These are phyloP conservation scores for Colletotrichum coccodes DNA, from an alignment of 2,329 filamentous ascomycete genomes.

Conservation along the genomic window DNA sequence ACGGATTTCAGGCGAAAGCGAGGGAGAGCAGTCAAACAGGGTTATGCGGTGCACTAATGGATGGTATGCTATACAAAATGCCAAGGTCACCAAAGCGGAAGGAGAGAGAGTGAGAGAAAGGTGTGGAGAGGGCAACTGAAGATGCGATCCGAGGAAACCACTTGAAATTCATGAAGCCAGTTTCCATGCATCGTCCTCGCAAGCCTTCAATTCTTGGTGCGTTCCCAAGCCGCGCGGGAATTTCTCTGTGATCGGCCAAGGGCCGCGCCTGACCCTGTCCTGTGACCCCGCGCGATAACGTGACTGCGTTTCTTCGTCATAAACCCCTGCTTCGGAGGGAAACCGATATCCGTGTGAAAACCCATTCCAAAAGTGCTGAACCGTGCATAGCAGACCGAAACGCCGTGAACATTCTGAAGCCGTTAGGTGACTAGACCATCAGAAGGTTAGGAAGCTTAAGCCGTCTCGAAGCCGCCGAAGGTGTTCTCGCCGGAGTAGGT, in stretches of 20 bases:
- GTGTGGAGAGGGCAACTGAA: constrained; percentile 9
- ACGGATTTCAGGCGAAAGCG: not conserved
- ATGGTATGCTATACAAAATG: constrained; percentile 7
- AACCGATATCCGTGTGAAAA: constrained; percentile 28
- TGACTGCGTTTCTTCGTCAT: constrained; percentile 32
- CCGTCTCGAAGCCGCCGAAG: constrained; percentile 72
- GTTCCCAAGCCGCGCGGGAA: constrained; percentile 25
- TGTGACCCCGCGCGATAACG: constrained; percentile 27
- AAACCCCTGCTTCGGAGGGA: constrained; percentile 17
- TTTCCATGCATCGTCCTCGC: constrained; percentile 23
- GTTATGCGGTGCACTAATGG: not conserved
- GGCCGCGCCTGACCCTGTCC: constrained; percentile 24
- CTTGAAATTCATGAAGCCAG: constrained; percentile 12
- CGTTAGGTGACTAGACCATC: constrained; percentile 14
- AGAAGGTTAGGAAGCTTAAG: constrained; percentile 39
- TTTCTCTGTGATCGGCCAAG: constrained; percentile 9
- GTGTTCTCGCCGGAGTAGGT: constrained; percentile 99
- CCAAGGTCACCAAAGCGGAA: not conserved
- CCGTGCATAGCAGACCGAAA: constrained; percentile 31
- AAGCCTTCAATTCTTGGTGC: constrained; percentile 26
- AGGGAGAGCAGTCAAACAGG: not conserved
- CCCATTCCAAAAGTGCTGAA: constrained; percentile 31
- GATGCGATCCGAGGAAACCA: constrained; percentile 28
- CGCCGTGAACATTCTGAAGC: constrained; percentile 33
- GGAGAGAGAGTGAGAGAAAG: not conserved